These are phyloP conservation scores for Fusarium mangiferae DNA, from an alignment of 2,329 filamentous ascomycete species.

Conservation along the genomic window DNA sequence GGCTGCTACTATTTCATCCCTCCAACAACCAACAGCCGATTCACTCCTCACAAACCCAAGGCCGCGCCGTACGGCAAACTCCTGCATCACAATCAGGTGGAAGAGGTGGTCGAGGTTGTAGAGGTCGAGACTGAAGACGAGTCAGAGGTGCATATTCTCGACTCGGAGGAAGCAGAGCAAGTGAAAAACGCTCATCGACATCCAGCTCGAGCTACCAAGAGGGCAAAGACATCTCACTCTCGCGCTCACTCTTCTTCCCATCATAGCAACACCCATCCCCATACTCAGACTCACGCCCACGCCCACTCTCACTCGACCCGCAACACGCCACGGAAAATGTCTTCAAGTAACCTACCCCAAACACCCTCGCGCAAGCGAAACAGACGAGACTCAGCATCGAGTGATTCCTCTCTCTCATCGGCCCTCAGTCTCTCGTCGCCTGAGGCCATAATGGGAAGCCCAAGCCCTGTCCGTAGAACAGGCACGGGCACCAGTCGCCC, in stretches of 20 bases:
- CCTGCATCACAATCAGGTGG: constrained; percentile 50
- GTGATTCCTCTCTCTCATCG: constrained; percentile 57
- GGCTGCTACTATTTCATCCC: constrained; percentile 65
- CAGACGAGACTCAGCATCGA: constrained; percentile 52
- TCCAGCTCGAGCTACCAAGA: constrained; percentile 49
- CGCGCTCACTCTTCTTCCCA: constrained; percentile 33
- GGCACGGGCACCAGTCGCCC: constrained; percentile 39
- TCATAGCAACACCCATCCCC: neutral
- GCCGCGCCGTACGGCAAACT: constrained; percentile 61
- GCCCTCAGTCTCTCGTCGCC: constrained; percentile 54
- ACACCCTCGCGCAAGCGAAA: constrained; percentile 52
- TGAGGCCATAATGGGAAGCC: constrained; percentile 46
- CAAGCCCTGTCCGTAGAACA: constrained; percentile 45
- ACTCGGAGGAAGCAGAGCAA: constrained; percentile 20
- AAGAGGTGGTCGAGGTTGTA: constrained; percentile 27
- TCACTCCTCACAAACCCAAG: constrained; percentile 58
- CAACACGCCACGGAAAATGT: constrained; percentile 44
- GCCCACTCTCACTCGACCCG: constrained; percentile 35
- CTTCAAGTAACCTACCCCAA: constrained; percentile 40
- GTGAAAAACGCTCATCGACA: constrained; percentile 14
- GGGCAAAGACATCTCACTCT: constrained; percentile 49
- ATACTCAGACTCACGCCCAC: constrained; percentile 27
- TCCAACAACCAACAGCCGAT: constrained; percentile 55
- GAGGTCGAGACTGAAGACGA: constrained; percentile 11
- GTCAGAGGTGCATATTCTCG: constrained; percentile 10